Evolutionary conservation across 2,329 filamentous ascomycete species (phyloP).

Genomic region (Diaporthe sp.): DNA sequence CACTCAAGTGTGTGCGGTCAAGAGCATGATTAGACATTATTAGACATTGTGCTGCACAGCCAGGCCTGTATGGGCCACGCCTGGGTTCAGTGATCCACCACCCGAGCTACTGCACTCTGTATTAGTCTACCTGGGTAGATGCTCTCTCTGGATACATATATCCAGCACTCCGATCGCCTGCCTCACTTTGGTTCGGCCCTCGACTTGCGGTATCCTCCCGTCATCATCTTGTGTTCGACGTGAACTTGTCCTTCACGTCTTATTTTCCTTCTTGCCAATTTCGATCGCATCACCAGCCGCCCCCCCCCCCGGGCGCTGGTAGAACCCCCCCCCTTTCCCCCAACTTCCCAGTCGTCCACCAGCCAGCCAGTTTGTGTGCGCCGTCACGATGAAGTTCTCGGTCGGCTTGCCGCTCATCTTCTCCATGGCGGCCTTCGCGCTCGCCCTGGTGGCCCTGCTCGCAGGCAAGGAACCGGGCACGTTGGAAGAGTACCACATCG

Average conservation of each 20-base stretch:
- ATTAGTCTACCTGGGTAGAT: neutral
- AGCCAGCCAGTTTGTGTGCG: neutral
- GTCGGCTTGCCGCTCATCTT: conserved; percentile 50
- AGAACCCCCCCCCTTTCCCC: neutral
- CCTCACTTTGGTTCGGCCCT: neutral
- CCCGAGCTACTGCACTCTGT: neutral
- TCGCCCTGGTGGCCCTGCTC: conserved; percentile 55
- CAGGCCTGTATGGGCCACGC: neutral
- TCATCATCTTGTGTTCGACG: neutral
- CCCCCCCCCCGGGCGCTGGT: no score
- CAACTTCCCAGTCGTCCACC: neutral
- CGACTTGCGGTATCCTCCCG: neutral
- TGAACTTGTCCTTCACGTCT: neutral
- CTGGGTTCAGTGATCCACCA: conserved; percentile 16
- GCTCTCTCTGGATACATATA: conserved; percentile 1
- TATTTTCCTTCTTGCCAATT: neutral
- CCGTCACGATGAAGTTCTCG: conserved; percentile 39
- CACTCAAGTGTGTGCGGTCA: neutral
- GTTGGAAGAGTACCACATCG: conserved; percentile 56
- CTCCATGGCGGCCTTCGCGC: conserved; percentile 53
- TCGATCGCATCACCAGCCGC: neutral
- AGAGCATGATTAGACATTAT: neutral
- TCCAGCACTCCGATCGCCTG: neutral
- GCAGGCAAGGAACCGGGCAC: conserved; percentile 54
- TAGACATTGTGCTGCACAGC: neutral